These are phyloP conservation scores for Solanum hybrid DNA, from an alignment of 305 asterid species.

Conservation along the genomic window DNA sequence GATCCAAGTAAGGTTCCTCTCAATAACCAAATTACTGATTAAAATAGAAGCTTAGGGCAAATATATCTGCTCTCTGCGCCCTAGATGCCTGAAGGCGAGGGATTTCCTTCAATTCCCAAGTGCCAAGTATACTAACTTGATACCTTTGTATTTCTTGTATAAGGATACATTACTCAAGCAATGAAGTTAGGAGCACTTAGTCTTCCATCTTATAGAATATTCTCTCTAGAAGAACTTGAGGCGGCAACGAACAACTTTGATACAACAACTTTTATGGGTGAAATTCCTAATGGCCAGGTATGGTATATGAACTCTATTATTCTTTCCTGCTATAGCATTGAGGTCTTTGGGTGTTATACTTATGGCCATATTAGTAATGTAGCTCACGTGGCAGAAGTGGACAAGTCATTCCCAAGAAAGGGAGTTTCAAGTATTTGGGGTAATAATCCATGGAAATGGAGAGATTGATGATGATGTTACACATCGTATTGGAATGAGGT, in stretches of 20 bases:
- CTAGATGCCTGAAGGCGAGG: neutral
- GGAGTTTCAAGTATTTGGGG: neutral
- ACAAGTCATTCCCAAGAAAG: neutral
- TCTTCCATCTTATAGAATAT: conserved; percentile 62
- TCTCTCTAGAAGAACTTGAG: conserved; percentile 73
- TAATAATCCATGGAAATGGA: neutral
- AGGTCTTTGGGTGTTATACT: neutral
- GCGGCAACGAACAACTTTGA: conserved; percentile 65
- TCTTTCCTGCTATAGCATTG: neutral
- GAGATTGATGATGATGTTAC: neutral
- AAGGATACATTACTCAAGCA: conserved; percentile 71
- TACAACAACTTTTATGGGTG: conserved; percentile 47
- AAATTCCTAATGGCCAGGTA: conserved; percentile 75
- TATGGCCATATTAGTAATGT: neutral
- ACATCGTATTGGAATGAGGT: neutral
- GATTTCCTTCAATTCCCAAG: neutral
- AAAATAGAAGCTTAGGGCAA: neutral
- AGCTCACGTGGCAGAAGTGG: neutral
- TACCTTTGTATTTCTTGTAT: neutral
- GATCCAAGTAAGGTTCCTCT: conserved; percentile 64
- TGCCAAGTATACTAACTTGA: neutral
- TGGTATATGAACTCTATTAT: neutral
- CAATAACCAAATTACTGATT: neutral
- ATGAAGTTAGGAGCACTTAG: conserved; percentile 64
- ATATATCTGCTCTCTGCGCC: neutral